Conservation (phyloP, 768 basidiomycete species). For the Coprinellus aureogranulatus region DNA sequence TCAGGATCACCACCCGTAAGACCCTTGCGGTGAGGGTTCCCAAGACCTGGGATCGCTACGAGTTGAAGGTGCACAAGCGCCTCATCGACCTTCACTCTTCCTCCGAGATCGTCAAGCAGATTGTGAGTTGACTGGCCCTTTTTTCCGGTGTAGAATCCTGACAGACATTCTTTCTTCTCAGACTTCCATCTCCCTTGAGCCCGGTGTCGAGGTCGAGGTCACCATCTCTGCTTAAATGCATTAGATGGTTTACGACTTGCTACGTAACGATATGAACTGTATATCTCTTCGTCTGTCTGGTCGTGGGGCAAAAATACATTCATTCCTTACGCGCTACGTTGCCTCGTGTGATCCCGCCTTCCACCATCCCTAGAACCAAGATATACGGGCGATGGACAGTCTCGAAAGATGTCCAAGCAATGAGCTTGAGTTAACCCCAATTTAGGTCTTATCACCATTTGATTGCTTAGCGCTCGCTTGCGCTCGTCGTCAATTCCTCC, state of each 20-base stretch:
- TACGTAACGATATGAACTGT: neutral
- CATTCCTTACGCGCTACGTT: neutral
- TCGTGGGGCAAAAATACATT: neutral
- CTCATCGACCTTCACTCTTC: conserved; percentile 98
- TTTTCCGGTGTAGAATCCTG: neutral
- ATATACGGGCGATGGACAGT: no score
- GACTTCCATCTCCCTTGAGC: conserved; percentile 98
- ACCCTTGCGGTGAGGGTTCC: conserved; percentile 99
- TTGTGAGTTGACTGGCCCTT: conserved; percentile 56
- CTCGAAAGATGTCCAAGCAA: neutral
- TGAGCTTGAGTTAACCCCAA: neutral
- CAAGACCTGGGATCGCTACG: conserved; percentile 99
- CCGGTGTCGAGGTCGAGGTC: conserved; percentile 98
- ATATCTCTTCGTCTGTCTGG: neutral
- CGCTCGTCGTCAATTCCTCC: neutral
- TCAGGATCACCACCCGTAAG: conserved; percentile 99
- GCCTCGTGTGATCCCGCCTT: neutral
- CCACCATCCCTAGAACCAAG: no score
- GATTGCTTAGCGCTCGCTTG: neutral
- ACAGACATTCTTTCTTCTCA: conserved; percentile 28
- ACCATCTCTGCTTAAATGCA: conserved; percentile 75
- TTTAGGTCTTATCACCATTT: neutral
- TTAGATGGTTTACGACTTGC: neutral
- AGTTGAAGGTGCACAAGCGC: conserved; percentile 99
- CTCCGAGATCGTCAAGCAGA: conserved; percentile 99